Evolutionary conservation across 2,329 filamentous ascomycete species (phyloP).

Genomic region (Diaporthe sp.): DNA sequence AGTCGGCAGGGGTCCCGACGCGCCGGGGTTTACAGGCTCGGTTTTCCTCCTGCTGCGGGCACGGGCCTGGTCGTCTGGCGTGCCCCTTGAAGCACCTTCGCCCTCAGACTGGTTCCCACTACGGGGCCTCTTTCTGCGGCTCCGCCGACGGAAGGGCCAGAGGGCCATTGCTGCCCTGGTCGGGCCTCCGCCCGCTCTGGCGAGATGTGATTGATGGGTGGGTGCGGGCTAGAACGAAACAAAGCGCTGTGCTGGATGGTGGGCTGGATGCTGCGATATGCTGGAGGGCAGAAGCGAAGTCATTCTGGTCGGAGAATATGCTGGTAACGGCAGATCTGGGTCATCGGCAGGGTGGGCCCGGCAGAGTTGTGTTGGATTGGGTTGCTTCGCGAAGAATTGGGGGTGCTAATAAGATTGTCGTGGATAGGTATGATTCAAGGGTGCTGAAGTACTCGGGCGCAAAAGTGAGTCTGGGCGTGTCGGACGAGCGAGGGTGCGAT

Average conservation of each 20-base stretch:
- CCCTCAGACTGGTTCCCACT: slow-evolving; percentile 66
- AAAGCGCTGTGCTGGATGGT: slow-evolving; percentile 20
- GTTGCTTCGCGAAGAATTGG: slow-evolving; percentile 17
- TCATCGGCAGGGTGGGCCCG: slow-evolving; percentile 37
- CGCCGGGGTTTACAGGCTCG: slow-evolving; percentile 43
- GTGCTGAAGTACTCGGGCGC: slow-evolving; percentile 24
- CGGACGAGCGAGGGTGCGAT: neutral
- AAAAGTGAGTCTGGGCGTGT: slow-evolving; percentile 23
- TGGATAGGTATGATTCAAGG: slow-evolving; percentile 22
- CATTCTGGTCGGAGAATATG: slow-evolving; percentile 38
- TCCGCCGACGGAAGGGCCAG: slow-evolving; percentile 86
- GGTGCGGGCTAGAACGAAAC: slow-evolving; percentile 30
- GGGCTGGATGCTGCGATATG: slow-evolving; percentile 31
- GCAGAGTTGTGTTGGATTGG: slow-evolving; percentile 12
- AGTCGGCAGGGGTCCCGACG: slow-evolving; percentile 37
- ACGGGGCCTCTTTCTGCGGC: slow-evolving; percentile 71
- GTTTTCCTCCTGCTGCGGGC: slow-evolving; percentile 51
- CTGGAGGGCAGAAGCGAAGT: slow-evolving; percentile 36
- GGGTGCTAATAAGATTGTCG: slow-evolving; percentile 22
- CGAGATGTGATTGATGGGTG: slow-evolving; percentile 12
- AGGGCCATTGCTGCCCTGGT: slow-evolving; percentile 70
- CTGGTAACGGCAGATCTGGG: slow-evolving; percentile 22
- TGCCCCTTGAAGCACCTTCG: slow-evolving; percentile 53
- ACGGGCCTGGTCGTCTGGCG: slow-evolving; percentile 42
- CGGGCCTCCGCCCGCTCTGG: slow-evolving; percentile 30